Base-by-base conservation (phyloP, 2,329 filamentous ascomycete species). In the Orbilia ellipsospora region DNA sequence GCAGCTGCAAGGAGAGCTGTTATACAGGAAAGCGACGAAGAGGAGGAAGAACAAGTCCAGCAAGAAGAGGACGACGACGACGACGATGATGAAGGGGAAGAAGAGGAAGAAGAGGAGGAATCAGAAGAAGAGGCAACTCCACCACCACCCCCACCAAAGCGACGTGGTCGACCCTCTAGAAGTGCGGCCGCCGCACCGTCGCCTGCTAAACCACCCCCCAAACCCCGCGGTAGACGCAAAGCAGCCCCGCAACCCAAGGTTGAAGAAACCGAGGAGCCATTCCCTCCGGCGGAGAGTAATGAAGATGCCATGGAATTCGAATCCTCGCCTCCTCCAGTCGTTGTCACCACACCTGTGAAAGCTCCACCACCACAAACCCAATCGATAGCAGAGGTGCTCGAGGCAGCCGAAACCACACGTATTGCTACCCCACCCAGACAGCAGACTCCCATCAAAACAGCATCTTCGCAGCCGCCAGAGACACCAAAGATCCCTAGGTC, bases 141-240 rank as follows among this genome's bases (percentile, higher is more conserved):
- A 18, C 16, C 64, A n/a, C 59, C 63, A 15, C 72, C 64, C 8
- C 64, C 72, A 13, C 64, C 72, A 40, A 75, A 75, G 42, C 65
- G 64, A 56, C 64, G 72, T 42, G 72, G 72, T 23, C 69, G 72
- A 54, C 72, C 72, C n/a, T 44, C 72, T 28, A 69, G 59, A 45
- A 50, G 15, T 16, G 60, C 57, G 12, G 31, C 72, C 20, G 44
- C 72, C 10, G 63, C 72, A 23, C 31, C 57, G 6, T 67, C 69
- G 40, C 72, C 72, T 40, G 54, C 64, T 13, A 75, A 75, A 26
- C 50, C 72, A 23, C 64, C 72, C 26, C 64, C 72, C 42, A 75
- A 69, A 65, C 64, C 72, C 28, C 72, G 72, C 45, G 52, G 59
- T 42, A 69, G 60, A 28, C 72, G 72, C 51, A 75, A 75, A 75